Evolutionary conservation across 2,329 filamentous ascomycete species (phyloP), one percentile per base, ranked within the genome.

Genomic region (Tolypocladium capitatum): DNA sequence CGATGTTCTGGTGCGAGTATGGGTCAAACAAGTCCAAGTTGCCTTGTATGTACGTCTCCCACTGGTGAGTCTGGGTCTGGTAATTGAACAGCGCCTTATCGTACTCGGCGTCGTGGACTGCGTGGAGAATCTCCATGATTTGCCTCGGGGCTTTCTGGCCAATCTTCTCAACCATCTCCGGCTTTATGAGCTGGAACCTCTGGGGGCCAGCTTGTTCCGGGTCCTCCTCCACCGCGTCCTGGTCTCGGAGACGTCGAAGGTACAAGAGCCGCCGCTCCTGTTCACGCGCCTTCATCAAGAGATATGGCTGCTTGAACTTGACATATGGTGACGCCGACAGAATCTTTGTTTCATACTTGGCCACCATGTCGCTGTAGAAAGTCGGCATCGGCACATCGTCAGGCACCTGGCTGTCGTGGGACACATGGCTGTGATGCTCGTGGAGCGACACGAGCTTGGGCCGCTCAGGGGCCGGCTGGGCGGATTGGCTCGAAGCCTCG

Each of bases 281-380:
- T 61, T 96, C 90, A 45, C 92, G 82, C 38, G 92, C 85, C 59
- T 86, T 87, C 75, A 92, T 94, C 34, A 98, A 74, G 24, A 97
- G 76, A 64, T 97, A 94, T 1, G 92, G 92, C 60, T 92, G 88
- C 53, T 86, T 84, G 60, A 97, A 98, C 59, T 88, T 91, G 54
- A 98, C 92, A 60, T 95, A 97, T 0, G 92, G 92, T 0, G 92
- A 98, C 1, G 89, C 88, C 1, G 94, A 98, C 6, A 98, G 70
- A 41, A 98, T 84, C 60, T 91, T 94, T 6, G 89, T 95, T 59
- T 94, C 81, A 58, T 94, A 89, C 58, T 94, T 91, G 49, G 88
- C 83, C 34, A 97, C 89, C 75, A 96, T 87, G 60, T 95, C 88
- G 60, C 90, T 90, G 62, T 97, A 97, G 59, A 90, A 95, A 1